Conservation (phyloP, 495 filamentous ascomycete genomes). For the Penicillium coprophilum region DNA sequence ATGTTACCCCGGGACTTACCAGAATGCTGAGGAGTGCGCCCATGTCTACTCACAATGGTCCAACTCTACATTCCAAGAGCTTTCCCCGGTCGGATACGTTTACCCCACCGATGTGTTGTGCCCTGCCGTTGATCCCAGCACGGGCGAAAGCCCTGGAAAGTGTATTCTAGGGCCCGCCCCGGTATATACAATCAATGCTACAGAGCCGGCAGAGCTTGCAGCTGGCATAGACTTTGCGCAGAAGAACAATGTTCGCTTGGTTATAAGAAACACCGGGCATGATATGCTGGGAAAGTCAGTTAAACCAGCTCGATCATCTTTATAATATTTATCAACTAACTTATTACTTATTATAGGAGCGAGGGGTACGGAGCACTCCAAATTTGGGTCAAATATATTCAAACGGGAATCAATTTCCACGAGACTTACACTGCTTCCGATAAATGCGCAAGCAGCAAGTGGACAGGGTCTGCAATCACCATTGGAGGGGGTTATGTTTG, state of each 20-base stretch:
- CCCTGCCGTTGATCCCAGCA: slow-evolving; percentile 26
- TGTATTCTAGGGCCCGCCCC: slow-evolving; percentile 23
- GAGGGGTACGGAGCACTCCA: slow-evolving; percentile 37
- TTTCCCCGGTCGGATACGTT: slow-evolving; percentile 29
- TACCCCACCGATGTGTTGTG: slow-evolving; percentile 35
- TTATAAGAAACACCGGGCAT: slow-evolving; percentile 60
- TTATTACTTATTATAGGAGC: slow-evolving; percentile 21
- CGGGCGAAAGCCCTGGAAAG: slow-evolving; percentile 33
- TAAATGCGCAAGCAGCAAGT: slow-evolving; percentile 18
- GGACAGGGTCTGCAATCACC: slow-evolving; percentile 35
- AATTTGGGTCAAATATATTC: slow-evolving; percentile 41
- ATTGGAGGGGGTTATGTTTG: slow-evolving; percentile 41
- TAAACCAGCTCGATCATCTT: slow-evolving; percentile 27
- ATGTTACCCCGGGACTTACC: slow-evolving; percentile 47
- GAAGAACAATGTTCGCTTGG: slow-evolving; percentile 54
- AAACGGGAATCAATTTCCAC: slow-evolving; percentile 31
- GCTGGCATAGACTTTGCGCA: slow-evolving; percentile 48
- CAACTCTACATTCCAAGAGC: no score
- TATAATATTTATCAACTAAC: slow-evolving; percentile 20
- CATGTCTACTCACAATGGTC: no score
- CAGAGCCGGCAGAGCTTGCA: slow-evolving; percentile 23
- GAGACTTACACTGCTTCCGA: slow-evolving; percentile 21
- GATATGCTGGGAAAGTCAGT: slow-evolving; percentile 46
- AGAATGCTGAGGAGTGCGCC: no score
- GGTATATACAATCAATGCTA: slow-evolving; percentile 36